Conservation (phyloP, 2,329 filamentous ascomycete genomes). For the Venturia carpophila region DNA sequence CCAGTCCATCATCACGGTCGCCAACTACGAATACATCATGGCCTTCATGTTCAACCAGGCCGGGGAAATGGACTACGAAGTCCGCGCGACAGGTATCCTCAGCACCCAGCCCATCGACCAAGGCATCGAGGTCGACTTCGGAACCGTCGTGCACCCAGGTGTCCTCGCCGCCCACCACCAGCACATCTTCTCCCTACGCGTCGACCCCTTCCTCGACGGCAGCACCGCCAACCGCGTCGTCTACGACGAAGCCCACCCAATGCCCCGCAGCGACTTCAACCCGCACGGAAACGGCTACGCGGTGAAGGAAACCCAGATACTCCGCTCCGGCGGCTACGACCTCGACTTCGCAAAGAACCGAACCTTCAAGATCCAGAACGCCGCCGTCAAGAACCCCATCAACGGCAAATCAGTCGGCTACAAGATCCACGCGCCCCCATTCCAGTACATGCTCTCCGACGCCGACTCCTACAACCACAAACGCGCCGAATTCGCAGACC, state of each 20-base stretch:
- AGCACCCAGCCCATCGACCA: constrained; percentile 61
- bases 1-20: constrained; percentile 62
- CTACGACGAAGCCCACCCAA: constrained; percentile 49
- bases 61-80: constrained; percentile 58
- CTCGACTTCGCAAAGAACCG: constrained; percentile 38
- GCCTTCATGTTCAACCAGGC: constrained; percentile 66
- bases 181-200: constrained; percentile 58
- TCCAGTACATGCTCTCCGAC: constrained; percentile 46
- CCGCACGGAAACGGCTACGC: constrained; percentile 47
- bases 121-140: constrained; percentile 55
- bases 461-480: constrained; percentile 48
- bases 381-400: constrained; percentile 37
- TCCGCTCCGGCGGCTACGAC: constrained; percentile 45
- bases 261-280: constrained; percentile 50
- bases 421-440: constrained; percentile 43
- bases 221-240: constrained; percentile 37
- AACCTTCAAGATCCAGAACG: constrained; percentile 44
- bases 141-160: constrained; percentile 61
- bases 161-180: constrained; percentile 65
- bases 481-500: constrained; percentile 51
- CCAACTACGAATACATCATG: constrained; percentile 68
- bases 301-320: constrained; percentile 40
- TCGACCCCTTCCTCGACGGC: constrained; percentile 43
- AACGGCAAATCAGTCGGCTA: constrained; percentile 43
- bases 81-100: constrained; percentile 60